Evolutionary conservation across 2,329 filamentous ascomycete genomes (phyloP).

Genomic region (Dendrostoma leiphaemia): DNA sequence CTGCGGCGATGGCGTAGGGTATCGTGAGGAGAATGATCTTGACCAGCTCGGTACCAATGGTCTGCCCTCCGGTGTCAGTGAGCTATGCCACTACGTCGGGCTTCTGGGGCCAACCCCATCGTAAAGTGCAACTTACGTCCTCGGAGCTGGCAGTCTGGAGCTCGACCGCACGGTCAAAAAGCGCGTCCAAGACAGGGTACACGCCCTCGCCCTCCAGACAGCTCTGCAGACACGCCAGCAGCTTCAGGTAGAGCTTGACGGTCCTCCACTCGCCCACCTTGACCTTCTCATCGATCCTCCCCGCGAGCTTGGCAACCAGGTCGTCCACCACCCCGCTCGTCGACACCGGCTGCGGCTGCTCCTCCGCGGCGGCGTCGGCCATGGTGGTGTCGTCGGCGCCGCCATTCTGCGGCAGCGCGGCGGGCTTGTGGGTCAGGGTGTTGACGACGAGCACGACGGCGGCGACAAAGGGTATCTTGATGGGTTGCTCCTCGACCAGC

Average conservation of each 20-base stretch:
- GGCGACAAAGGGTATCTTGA: conserved; percentile 95
- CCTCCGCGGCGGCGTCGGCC: conserved; percentile 9
- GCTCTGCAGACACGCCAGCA: conserved; percentile 81
- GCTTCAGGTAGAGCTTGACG: conserved; percentile 86
- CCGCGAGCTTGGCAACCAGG: conserved; percentile 62
- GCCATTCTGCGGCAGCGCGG: conserved; percentile 40
- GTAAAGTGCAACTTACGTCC: conserved; percentile 61
- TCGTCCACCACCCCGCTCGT: conserved; percentile 63
- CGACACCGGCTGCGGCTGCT: conserved; percentile 7
- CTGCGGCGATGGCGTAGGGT: conserved; percentile 80
- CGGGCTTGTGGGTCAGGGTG: conserved; percentile 46
- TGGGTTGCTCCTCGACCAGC: conserved; percentile 83
- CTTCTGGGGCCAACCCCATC: neutral
- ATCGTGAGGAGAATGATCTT: conserved; percentile 96
- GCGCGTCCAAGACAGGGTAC: conserved; percentile 79
- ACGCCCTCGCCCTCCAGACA: conserved; percentile 81
- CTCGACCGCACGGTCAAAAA: conserved; percentile 90
- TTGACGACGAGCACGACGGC: conserved; percentile 80
- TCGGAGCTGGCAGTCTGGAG: conserved; percentile 90
- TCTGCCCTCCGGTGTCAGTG: conserved; percentile 36
- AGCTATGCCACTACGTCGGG: neutral
- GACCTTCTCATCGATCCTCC: conserved; percentile 65
- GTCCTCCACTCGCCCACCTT: conserved; percentile 79
- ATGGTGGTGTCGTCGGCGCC: conserved; percentile 12
- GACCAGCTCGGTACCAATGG: conserved; percentile 79